phyloP scores from a whole-genome alignment of 257 asterid species.

The Plectranthus barbatus region DNA sequence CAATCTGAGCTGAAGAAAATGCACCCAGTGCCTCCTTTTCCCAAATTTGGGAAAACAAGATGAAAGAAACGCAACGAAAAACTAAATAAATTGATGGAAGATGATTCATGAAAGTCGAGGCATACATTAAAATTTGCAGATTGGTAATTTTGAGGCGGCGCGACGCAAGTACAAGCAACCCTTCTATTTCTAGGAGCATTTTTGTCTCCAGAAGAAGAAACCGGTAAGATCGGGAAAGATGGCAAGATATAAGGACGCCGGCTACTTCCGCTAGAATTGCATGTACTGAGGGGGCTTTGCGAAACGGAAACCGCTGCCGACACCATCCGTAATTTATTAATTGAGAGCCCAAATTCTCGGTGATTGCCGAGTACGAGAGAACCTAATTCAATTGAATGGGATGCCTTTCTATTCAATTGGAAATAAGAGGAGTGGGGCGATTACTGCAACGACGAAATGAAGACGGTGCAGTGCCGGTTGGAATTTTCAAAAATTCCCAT shows the following conservation, averaged over 20 bases:
- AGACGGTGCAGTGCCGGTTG: too few species aligned
- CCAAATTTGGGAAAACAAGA: not conserved
- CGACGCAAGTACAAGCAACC: conserved; percentile 50
- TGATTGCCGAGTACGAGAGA: not conserved
- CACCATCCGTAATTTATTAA: conserved; percentile 13
- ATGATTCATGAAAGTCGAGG: not conserved
- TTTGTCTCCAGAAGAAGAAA: conserved; percentile 16
- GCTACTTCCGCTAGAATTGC: not conserved
- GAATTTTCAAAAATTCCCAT: too few species aligned
- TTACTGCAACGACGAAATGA: too few species aligned
- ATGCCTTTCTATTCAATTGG: too few species aligned
- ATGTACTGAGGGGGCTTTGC: conserved; percentile 20
- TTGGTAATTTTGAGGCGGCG: conserved; percentile 41
- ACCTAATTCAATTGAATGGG: too few species aligned
- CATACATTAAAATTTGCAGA: conserved; percentile 39
- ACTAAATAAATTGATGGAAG: not conserved
- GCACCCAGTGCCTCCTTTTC: not conserved
- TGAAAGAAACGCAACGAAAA: not conserved
- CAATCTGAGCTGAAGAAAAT: not conserved
- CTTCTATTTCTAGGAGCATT: conserved; percentile 28
- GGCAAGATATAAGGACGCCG: conserved; percentile 16
- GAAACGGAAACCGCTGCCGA: conserved; percentile 21
- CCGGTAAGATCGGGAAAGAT: conserved; percentile 8
- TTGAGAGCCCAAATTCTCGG: not conserved
- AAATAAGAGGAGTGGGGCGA: conserved; percentile 1